phyloP scores from a whole-genome alignment of 306 rosid genomes.

The Aeschynomene evenia region DNA sequence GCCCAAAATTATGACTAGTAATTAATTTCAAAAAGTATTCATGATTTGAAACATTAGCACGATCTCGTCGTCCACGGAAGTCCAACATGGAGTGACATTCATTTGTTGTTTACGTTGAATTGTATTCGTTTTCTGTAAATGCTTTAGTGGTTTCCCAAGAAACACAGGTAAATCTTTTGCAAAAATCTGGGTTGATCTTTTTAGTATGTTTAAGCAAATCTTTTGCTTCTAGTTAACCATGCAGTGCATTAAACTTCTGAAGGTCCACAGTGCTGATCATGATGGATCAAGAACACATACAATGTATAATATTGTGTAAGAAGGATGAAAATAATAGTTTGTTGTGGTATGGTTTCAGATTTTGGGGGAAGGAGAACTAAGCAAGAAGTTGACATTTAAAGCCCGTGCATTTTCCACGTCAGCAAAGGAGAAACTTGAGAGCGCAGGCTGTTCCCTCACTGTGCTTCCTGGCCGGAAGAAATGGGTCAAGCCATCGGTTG shows the following conservation, averaged over 20 bases:
- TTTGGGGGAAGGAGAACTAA: conserved; percentile 80
- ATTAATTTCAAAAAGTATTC: conserved; percentile 6
- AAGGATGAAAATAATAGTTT: not conserved
- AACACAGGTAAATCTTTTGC: not conserved
- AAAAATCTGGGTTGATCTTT: not conserved
- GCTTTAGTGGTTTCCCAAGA: conserved; percentile 9
- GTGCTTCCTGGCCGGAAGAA: conserved; percentile 93
- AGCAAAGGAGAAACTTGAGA: conserved; percentile 91
- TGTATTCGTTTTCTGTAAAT: not conserved
- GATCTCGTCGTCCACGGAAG: not conserved
- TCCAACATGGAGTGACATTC: not conserved
- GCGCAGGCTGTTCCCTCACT: conserved; percentile 74
- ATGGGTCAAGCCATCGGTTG: conserved; percentile 95
- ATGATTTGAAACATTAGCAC: conserved; percentile 4
- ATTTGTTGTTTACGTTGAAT: not conserved
- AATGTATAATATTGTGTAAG: not conserved
- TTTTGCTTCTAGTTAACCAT: conserved; percentile 15
- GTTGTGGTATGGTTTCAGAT: conserved; percentile 49
- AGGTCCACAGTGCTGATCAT: not conserved
- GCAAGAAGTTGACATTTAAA: conserved; percentile 71
- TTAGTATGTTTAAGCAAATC: conserved; percentile 6
- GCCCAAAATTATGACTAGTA: conserved; percentile 5
- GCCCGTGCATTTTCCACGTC: conserved; percentile 84
- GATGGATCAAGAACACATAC: not conserved
- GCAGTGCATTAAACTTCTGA: not conserved